Evolutionary conservation across 345 rosid species (phyloP).

Genomic region (Aethionema arabicum): DNA sequence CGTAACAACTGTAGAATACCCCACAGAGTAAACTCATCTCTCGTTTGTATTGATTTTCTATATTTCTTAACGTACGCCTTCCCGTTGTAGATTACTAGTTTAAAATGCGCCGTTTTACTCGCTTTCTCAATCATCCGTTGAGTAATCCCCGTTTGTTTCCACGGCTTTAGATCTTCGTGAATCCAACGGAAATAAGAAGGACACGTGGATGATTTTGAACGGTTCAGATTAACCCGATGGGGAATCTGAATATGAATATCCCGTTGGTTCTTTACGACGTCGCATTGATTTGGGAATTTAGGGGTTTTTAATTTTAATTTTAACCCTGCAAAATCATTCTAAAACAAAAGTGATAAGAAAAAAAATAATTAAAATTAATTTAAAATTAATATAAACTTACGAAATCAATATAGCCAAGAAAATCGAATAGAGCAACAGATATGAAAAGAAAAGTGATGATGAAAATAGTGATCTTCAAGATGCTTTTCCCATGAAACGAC

Average conservation of each 20-base stretch:
- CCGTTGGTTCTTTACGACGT: slow-evolving; percentile 17
- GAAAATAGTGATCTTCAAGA: slow-evolving; percentile 15
- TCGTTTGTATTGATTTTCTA: slow-evolving; percentile 40
- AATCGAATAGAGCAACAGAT: slow-evolving; percentile 14
- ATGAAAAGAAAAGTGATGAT: slow-evolving; percentile 22
- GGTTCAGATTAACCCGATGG: neutral
- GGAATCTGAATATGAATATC: neutral
- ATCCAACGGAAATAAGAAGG: slow-evolving; percentile 77
- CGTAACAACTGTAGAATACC: slow-evolving; percentile 72
- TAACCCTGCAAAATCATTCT: slow-evolving; percentile 19
- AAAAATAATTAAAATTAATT: too few species aligned
- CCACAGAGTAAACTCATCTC: slow-evolving; percentile 61
- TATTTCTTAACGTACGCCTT: slow-evolving; percentile 58
- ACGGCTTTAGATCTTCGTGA: slow-evolving; percentile 65
- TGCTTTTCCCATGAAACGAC: neutral
- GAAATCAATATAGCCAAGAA: slow-evolving; percentile 6
- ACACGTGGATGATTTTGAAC: slow-evolving; percentile 39
- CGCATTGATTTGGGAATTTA: slow-evolving; percentile 29
- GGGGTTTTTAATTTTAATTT: neutral
- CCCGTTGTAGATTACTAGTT: slow-evolving; percentile 50
- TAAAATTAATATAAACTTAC: slow-evolving; percentile 8
- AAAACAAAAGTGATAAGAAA: neutral
- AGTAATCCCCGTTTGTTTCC: slow-evolving; percentile 58
- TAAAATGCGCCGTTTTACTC: slow-evolving; percentile 52
- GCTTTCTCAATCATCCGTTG: slow-evolving; percentile 54